Evolutionary conservation across 768 basidiomycete species (phyloP).

Genomic region (Dictyophora rubrovolvata): DNA sequence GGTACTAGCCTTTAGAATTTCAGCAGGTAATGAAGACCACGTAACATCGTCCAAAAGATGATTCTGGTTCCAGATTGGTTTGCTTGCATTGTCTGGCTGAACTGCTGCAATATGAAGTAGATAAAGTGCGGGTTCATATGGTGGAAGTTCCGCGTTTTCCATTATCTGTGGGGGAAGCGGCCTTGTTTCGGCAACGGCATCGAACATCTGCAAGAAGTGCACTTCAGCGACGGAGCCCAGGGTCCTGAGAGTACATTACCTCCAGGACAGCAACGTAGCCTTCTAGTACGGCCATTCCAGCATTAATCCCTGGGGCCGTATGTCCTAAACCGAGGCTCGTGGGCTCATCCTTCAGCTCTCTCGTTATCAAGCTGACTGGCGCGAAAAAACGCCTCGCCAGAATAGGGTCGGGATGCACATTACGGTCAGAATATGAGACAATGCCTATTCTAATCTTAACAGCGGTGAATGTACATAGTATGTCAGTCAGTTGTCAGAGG

Average conservation of each 20-base stretch:
- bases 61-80: constrained; percentile 45
- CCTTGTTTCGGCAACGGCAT: constrained; percentile 17
- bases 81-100: constrained; percentile 41
- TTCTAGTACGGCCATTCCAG: constrained; percentile 61
- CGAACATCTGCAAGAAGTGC: constrained; percentile 39
- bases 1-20: constrained; percentile 47
- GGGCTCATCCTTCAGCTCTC: constrained; percentile 37
- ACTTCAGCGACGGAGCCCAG: not conserved
- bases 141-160: not conserved
- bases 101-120: constrained; percentile 54
- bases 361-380: constrained; percentile 29
- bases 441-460: constrained; percentile 37
- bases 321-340: constrained; percentile 46
- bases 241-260: constrained; percentile 26
- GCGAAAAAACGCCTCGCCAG: constrained; percentile 49
- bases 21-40: constrained; percentile 33
- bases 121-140: constrained; percentile 26
- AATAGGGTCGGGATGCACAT: constrained; percentile 44
- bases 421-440: constrained; percentile 54
- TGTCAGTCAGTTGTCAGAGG: not conserved
- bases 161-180: constrained; percentile 2
- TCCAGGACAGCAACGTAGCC: constrained; percentile 62
- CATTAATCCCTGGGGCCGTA: constrained; percentile 35
- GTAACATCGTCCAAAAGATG: constrained; percentile 15
- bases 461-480: too few species aligned